Percentiles rank a stretch among this genome's conserved stretches.
Evolutionary conservation across 1,139 yeast species (phyloP).

Genomic region (Hanseniaspora gamundiae): DNA sequence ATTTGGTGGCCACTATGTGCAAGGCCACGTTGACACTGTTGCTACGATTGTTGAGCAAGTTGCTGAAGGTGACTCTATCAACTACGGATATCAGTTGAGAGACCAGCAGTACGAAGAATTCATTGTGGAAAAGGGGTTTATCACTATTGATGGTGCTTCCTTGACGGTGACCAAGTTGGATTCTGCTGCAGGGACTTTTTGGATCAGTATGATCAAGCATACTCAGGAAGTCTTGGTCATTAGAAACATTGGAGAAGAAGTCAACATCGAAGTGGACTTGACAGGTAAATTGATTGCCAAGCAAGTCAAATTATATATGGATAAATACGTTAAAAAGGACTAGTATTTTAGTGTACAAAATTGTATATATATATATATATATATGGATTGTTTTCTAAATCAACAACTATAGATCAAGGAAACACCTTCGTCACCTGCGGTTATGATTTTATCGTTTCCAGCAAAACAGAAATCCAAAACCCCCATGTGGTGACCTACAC

Average conservation of each 20-base stretch:
- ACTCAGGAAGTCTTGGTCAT: constrained; percentile 68
- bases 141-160: constrained; percentile 89
- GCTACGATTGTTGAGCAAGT: constrained; percentile 47
- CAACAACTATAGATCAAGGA: constrained; percentile 49
- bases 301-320: constrained; percentile 52
- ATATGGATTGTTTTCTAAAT: background rate
- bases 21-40: constrained; percentile 91
- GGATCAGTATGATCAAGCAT: constrained; percentile 84
- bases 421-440: constrained; percentile 99
- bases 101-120: constrained; percentile 53
- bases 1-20: constrained; percentile 94
- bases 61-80: constrained; percentile 68
- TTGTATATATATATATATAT: background rate
- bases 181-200: constrained; percentile 44
- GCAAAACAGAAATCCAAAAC: constrained; percentile 65
- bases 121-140: constrained; percentile 88
- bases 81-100: constrained; percentile 61
- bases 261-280: constrained; percentile 88
- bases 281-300: constrained; percentile 86
- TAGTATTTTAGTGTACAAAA: constrained; percentile 13
- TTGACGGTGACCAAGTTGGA: constrained; percentile 77
- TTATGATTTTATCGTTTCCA: constrained; percentile 45
- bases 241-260: constrained; percentile 50
- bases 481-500: constrained; percentile 91
- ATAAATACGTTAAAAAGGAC: constrained; percentile 38